Evolutionary conservation across 2,329 filamentous ascomycete species (phyloP), one percentile per base, ranked within the genome.

Genomic region (Davidsoniella virescens): DNA sequence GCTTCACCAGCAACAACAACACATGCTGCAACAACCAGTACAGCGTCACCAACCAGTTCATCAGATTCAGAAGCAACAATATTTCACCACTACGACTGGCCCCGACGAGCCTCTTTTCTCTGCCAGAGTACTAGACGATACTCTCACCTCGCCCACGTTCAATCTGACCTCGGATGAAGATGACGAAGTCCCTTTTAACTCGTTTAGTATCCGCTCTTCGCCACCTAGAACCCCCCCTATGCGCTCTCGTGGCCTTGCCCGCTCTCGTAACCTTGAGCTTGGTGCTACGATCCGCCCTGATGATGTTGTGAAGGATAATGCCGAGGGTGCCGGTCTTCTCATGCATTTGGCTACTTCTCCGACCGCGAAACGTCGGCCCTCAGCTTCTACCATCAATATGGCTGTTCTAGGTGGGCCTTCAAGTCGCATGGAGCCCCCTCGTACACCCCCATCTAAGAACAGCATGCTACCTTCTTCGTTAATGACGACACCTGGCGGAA

Each of bases 341-440:
- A 70, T 90, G 38, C 95, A 90, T 63, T 76, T 96, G 14, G 88
- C 88, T 45, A 86, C 87, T 47, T 96, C 90, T 5, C 92, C 92
- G 1, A 94, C 87, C 0, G 87, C 87, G 0, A 52, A 52, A n/a
- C 47, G 47, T 23, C 47, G 44, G 20, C 47, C 51, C 6, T 44
- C 42, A 5, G 48, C 38, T 10, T 26, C 25, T 12, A 18, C 47
- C 20, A 23, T 52, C n/a, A 44, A 44, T 18, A 45, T 52, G 43
- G 29, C 37, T 26, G 87, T 85, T 44, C 78, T 81, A 46, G 74
- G 67, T 10, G 64, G 65, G 42, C 68, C 72, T 50, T 67, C 69
- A 8, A 18, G 44, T 43, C 70, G 72, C 53, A 80, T 80, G 73
- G 76, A 81, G 40, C 78, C 80, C 23, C 82, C 82, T 1, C 84